phyloP scores from a whole-genome alignment of 2,329 filamentous ascomycete species.

The Grosmannia huntii region DNA sequence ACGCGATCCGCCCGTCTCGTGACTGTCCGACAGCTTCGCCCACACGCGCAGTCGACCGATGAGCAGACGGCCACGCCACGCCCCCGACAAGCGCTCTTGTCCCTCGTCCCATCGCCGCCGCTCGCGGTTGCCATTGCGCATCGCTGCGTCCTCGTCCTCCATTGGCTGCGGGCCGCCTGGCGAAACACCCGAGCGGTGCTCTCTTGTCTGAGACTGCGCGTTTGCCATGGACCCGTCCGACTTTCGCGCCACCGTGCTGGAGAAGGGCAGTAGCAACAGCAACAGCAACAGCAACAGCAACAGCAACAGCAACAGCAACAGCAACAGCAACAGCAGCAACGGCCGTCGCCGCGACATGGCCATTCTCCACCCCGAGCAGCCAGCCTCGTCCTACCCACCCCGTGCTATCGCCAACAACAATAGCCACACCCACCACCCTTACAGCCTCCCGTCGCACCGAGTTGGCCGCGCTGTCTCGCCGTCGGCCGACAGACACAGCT shows the following conservation, averaged over 20 bases:
- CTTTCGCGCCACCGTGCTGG: slow-evolving; percentile 38
- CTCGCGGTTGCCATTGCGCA: no score
- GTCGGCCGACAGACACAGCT: not conserved
- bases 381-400: not conserved
- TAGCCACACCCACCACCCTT: not conserved
- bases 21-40: no score
- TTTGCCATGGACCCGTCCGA: slow-evolving; percentile 29
- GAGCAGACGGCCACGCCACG: no score
- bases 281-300: slow-evolving; percentile 16
- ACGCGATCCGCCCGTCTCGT: no score
- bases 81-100: no score
- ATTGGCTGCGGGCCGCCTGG: not conserved
- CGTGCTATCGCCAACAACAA: no score
- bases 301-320: slow-evolving; percentile 18
- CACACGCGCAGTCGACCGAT: no score
- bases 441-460: slow-evolving; percentile 20
- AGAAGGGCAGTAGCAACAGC: slow-evolving; percentile 23
- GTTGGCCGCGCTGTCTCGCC: slow-evolving; percentile 14
- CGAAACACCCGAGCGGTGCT: no score
- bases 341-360: slow-evolving; percentile 33
- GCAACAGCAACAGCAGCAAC: slow-evolving; percentile 18
- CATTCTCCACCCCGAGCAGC: slow-evolving; percentile 20
- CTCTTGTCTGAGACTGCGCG: no score
- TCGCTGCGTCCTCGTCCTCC: not conserved
- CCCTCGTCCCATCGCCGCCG: no score